A percentile compares a stretch with the other conserved stretches of the same genome.
phyloP scores from a whole-genome alignment of 768 basidiomycete species.

The Trametes meyenii region DNA sequence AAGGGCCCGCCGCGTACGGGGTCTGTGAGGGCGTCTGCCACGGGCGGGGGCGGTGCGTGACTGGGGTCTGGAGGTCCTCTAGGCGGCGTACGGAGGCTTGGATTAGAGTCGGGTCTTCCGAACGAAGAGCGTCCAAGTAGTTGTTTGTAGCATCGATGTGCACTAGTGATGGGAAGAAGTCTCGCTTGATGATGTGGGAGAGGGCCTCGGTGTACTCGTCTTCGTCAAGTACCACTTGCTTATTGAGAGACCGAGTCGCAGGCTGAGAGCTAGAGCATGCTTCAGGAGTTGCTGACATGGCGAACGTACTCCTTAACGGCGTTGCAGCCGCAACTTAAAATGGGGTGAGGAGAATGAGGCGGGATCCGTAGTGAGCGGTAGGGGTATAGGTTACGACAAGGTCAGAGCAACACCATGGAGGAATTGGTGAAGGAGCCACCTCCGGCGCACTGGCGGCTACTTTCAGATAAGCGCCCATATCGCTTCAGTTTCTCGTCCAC shows the following conservation, averaged over 20 bases:
- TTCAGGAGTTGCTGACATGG: constrained; percentile 24
- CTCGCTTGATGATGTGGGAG: constrained; percentile 91
- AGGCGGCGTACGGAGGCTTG: constrained; percentile 74
- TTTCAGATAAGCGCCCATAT: no score
- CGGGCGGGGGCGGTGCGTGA: constrained; percentile 35
- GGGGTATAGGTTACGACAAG: background rate
- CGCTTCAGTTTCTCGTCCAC: no score
- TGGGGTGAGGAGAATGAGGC: background rate
- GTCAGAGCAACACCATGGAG: no score
- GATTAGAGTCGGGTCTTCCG: constrained; percentile 79
- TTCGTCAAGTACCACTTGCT: constrained; percentile 79
- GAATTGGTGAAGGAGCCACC: no score
- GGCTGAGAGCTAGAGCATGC: constrained; percentile 32
- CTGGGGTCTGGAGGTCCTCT: constrained; percentile 64
- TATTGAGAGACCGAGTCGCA: constrained; percentile 65
- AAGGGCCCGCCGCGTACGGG: constrained; percentile 59
- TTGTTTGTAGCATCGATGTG: constrained; percentile 87
- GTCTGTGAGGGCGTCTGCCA: constrained; percentile 61
- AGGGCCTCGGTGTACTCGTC: constrained; percentile 93
- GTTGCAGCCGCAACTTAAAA: background rate
- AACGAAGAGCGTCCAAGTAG: constrained; percentile 78
- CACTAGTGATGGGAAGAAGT: constrained; percentile 95
- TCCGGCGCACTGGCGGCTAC: no score
- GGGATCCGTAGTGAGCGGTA: background rate
- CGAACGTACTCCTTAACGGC: background rate